phyloP scores from a whole-genome alignment of 345 rosid species.

The Hibiscus mutabilis region DNA sequence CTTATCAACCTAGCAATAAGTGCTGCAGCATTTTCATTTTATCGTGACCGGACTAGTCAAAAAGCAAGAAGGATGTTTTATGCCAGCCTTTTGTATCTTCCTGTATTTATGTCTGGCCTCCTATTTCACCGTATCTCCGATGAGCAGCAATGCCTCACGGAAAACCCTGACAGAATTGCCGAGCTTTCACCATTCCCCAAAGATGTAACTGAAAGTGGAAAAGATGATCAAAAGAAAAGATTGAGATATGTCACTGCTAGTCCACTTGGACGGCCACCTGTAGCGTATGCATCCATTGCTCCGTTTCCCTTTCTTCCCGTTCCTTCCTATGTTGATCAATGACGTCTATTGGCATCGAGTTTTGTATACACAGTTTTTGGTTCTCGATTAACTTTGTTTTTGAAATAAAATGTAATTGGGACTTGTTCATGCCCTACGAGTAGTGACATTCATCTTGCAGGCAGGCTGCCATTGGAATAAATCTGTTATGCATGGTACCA shows the following conservation, averaged over 20 bases:
- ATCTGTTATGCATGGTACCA: neutral
- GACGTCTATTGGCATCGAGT: neutral
- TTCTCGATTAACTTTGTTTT: neutral
- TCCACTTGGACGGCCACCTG: conserved; percentile 44
- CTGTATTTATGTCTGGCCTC: conserved; percentile 83
- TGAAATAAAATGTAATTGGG: neutral
- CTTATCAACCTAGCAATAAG: conserved; percentile 65
- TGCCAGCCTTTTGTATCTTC: conserved; percentile 86
- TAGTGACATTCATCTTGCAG: neutral
- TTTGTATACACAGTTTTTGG: conserved; percentile 3
- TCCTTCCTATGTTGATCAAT: conserved; percentile 44
- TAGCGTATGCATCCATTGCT: conserved; percentile 75
- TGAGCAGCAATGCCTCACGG: conserved; percentile 26
- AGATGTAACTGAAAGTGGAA: conserved; percentile 15
- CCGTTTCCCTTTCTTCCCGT: conserved; percentile 94
- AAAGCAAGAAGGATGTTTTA: conserved; percentile 80
- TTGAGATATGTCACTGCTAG: neutral
- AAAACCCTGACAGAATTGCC: neutral
- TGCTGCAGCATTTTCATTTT: conserved; percentile 80
- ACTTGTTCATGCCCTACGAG: neutral
- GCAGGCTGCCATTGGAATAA: neutral
- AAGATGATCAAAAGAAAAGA: conserved; percentile 14
- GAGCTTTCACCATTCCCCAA: conserved; percentile 22
- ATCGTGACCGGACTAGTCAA: conserved; percentile 46
- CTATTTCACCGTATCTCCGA: conserved; percentile 52